Conservation (phyloP, 2,329 filamentous ascomycete species). For the Apiospora pterosperma region DNA sequence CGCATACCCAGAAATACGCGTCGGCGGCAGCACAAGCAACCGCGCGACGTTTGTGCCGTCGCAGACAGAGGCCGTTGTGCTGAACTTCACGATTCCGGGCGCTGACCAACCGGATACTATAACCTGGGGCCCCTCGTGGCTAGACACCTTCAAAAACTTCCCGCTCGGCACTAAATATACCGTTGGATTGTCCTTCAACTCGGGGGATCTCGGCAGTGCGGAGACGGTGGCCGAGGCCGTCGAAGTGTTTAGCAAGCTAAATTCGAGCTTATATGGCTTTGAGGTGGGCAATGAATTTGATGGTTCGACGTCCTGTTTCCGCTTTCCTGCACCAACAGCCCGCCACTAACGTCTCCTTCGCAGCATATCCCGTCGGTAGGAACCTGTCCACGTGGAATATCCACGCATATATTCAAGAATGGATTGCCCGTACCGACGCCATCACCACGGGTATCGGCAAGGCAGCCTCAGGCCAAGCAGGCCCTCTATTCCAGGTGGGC, state of each 20-base stretch:
- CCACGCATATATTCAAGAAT: not conserved
- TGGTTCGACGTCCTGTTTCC: not conserved
- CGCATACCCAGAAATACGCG: not conserved
- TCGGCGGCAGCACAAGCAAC: not conserved
- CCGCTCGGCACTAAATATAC: not conserved
- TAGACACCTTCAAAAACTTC: not conserved
- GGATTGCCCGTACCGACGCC: not conserved
- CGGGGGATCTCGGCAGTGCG: not conserved
- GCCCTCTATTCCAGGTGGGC: not conserved
- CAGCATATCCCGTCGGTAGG: not conserved
- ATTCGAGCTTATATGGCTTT: not conserved
- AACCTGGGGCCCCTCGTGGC: not conserved
- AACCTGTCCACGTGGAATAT: not conserved
- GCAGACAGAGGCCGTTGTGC: not conserved
- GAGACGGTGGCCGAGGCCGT: not conserved
- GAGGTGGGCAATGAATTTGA: conserved; percentile 3
- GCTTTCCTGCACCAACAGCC: not conserved
- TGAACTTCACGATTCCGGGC: not conserved
- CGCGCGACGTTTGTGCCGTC: not conserved
- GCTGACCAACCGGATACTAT: not conserved
- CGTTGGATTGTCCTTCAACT: not conserved
- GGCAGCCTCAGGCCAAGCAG: too few species aligned
- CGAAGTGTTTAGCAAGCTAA: not conserved
- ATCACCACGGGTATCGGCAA: not conserved
- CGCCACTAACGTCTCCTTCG: not conserved